These are phyloP conservation scores for Phyllostachys edulis DNA, from an alignment of 176 grass and related monocot species.

Conservation along the genomic window DNA sequence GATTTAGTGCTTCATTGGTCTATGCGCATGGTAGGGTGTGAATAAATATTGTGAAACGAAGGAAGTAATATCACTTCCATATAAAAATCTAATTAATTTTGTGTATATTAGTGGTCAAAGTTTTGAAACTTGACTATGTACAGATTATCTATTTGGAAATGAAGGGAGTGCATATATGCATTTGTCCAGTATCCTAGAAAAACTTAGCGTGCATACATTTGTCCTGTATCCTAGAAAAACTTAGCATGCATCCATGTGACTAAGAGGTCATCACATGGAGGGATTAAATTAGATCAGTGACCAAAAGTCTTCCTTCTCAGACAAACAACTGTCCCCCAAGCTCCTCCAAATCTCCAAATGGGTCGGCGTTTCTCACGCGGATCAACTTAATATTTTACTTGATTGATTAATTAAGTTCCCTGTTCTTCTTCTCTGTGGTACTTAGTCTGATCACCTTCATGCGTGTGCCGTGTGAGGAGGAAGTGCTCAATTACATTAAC, in stretches of 20 bases:
- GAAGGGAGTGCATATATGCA: too few relatives aligned
- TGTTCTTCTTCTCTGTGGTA: background rate
- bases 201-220: constrained; percentile 24
- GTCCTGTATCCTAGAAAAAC: too few relatives aligned
- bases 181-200: too few relatives aligned
- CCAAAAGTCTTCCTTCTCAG: constrained; percentile 43
- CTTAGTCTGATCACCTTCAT: background rate
- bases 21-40: too few relatives aligned
- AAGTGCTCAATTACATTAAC: background rate
- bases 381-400: background rate
- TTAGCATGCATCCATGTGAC: constrained; percentile 31
- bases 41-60: too few relatives aligned
- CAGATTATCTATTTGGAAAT: too few relatives aligned
- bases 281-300: constrained; percentile 19
- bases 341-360: constrained; percentile 34
- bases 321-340: constrained; percentile 42
- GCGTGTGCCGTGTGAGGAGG: background rate
- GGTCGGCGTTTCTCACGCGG: constrained; percentile 29
- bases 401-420: background rate
- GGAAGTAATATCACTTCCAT: too few relatives aligned
- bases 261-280: background rate
- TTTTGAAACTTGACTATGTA: too few relatives aligned
- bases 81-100: too few relatives aligned
- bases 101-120: too few relatives aligned
- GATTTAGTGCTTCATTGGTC: too few relatives aligned